phyloP scores from a whole-genome alignment of 441 rosid genomes.

The Sinapis alba region DNA sequence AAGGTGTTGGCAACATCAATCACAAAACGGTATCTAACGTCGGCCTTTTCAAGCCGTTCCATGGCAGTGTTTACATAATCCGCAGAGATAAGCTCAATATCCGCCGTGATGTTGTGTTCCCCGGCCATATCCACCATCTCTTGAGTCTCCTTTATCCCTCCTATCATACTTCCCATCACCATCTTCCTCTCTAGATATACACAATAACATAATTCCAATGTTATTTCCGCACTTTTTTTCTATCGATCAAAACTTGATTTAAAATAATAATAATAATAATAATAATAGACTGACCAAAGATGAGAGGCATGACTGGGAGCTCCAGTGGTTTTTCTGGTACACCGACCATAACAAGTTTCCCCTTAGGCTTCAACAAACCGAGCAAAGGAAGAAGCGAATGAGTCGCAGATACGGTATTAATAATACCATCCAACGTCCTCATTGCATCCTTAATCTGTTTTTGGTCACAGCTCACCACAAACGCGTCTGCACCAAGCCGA shows the following conservation, averaged over 20 bases:
- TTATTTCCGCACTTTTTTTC: background rate
- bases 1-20: conserved; percentile 51
- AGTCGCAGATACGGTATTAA: conserved; percentile 53
- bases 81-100: conserved; percentile 49
- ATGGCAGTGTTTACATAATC: conserved; percentile 57
- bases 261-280: too few relatives aligned
- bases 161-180: conserved; percentile 48
- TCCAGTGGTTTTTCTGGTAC: conserved; percentile 54
- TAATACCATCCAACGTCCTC: conserved; percentile 58
- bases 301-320: conserved; percentile 43
- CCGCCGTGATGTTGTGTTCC: conserved; percentile 45
- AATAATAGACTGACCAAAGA: conserved; percentile 35
- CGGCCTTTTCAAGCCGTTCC: conserved; percentile 48
- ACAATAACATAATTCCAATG: background rate
- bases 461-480: conserved; percentile 48
- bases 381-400: conserved; percentile 51
- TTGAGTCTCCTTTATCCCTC: conserved; percentile 60
- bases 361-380: conserved; percentile 44
- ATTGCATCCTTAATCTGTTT: conserved; percentile 40
- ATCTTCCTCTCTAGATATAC: conserved; percentile 47
- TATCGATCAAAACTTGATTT: too few relatives aligned
- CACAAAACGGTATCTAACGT: conserved; percentile 55
- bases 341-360: conserved; percentile 54
- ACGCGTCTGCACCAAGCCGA: conserved; percentile 49
- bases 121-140: conserved; percentile 63